Base-by-base conservation (phyloP, 169 alveolate species). In the Cryptosporidium viatorum region DNA sequence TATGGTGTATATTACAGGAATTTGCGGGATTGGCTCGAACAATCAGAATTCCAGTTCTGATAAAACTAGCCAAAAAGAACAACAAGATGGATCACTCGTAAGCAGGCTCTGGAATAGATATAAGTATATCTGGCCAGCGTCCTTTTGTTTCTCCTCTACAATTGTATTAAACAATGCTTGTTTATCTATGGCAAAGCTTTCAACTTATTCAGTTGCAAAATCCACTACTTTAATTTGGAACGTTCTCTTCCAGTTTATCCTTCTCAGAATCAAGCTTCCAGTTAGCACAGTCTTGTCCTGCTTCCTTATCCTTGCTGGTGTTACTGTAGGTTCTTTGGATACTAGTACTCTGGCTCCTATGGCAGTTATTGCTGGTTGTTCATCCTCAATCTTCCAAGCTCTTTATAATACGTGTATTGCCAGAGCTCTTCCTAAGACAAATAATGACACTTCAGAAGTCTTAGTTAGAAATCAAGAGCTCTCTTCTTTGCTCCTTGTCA, bases 121-220 rank as follows among this genome's bases (percentile, higher is more conserved):
- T 48, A 62, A 65, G 43, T 62, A 80, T 8, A 80, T 59, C 35
- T 80, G 73, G 69, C 89, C 89, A 43, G 89, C 89, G 0, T 59
- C 89, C 29, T 39, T 80, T 2, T 80, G 89, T 26, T 80, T 80
- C 67, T 80, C 89, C n/a, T 59, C 74, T 2, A 80, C 89, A 1
- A 80, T 59, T 48, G 68, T 80, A 4, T 37, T 80, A 9, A 65
- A 65, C 37, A 80, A 80, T 43, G 89, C 89, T 9, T 80, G 89
- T 48, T 23, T 80, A 50, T 59, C 89, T 9, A 7, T 62, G 43
- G 89, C 89, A 37, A 80, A 80, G 37, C 70, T 80, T 5, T 80
- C 89, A 21, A 80, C 89, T 8, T 80, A 80, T 48, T 80, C 89
- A 18, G 89, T 80, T 8, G 89, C 89, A 18, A 80, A 80, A 62